A percentile compares a stretch with the other conserved stretches of the same genome.
Evolutionary conservation across 345 rosid species (phyloP).

Genomic region (Jatropha curcas): DNA sequence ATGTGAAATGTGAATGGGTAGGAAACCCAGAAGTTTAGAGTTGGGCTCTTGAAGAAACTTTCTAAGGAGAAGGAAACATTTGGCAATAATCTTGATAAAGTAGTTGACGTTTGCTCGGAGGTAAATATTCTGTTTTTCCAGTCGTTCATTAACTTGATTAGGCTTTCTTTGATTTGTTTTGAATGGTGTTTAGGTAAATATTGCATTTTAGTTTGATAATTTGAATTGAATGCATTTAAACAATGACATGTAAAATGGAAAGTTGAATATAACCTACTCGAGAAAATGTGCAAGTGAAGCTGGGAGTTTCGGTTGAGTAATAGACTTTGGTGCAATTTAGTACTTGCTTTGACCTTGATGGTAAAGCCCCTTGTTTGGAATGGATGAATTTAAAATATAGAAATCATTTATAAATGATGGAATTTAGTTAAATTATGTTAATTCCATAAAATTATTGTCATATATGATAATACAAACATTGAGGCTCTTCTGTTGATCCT

Average conservation of each 20-base stretch:
- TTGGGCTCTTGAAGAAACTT: conserved; percentile 43
- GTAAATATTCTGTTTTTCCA: conserved; percentile 17
- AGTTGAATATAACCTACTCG: conserved; percentile 18
- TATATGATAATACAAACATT: not conserved
- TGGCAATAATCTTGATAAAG: conserved; percentile 38
- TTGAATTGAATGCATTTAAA: not conserved
- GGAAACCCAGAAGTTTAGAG: conserved; percentile 51
- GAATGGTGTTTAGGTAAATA: not conserved
- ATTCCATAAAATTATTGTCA: too few species aligned
- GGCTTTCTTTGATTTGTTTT: not conserved
- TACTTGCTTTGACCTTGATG: not conserved
- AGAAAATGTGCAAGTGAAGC: conserved; percentile 19
- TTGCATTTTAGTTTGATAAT: not conserved
- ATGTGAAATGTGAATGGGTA: not conserved
- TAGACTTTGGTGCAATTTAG: not conserved
- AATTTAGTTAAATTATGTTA: too few species aligned
- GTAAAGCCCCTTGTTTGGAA: too few species aligned
- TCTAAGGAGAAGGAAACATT: conserved; percentile 38
- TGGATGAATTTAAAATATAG: too few species aligned
- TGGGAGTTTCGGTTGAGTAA: not conserved
- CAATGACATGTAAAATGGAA: not conserved
- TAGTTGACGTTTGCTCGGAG: conserved; percentile 39
- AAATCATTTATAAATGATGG: too few species aligned
- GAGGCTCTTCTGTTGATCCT: not conserved
- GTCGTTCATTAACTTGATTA: not conserved